These are phyloP conservation scores for Saposhnikovia divaricata DNA, from an alignment of 129 eudicot species.

Conservation along the genomic window DNA sequence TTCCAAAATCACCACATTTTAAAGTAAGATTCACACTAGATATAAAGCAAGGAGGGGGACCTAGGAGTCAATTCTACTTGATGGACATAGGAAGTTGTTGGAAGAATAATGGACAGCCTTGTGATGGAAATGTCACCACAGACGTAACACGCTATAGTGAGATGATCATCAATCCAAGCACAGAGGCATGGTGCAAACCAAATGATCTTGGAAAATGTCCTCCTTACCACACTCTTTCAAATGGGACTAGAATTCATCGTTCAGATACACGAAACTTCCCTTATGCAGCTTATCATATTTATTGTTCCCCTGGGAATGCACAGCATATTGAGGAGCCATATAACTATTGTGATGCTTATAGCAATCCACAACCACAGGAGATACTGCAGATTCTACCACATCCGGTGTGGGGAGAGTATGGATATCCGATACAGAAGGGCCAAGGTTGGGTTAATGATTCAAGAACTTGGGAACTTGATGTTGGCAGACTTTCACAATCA, in stretches of 20 bases:
- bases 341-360: slow-evolving; percentile 68
- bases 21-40: slow-evolving; percentile 40
- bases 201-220: slow-evolving; percentile 31
- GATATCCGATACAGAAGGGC: slow-evolving; percentile 64
- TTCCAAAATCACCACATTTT: slow-evolving; percentile 47
- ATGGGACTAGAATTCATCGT: slow-evolving; percentile 31
- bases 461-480: slow-evolving; percentile 75
- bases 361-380: slow-evolving; percentile 93
- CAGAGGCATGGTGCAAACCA: slow-evolving; percentile 16
- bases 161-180: slow-evolving; percentile 39
- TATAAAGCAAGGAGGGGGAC: slow-evolving; percentile 45
- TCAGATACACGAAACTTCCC: slow-evolving; percentile 34
- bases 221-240: slow-evolving; percentile 38
- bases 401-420: slow-evolving; percentile 74
- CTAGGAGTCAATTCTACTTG: slow-evolving; percentile 48
- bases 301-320: slow-evolving; percentile 89
- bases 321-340: slow-evolving; percentile 46
- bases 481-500: slow-evolving; percentile 59
- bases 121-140: slow-evolving; percentile 41
- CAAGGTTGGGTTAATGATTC: slow-evolving; percentile 79
- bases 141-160: slow-evolving; percentile 54
- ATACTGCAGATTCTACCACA: slow-evolving; percentile 81
- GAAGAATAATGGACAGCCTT: slow-evolving; percentile 53
- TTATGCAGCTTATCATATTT: slow-evolving; percentile 59
- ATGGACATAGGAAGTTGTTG: slow-evolving; percentile 60